These are phyloP conservation scores for Kazachstania taianensis DNA, from an alignment of 805 yeast genomes.

Conservation along the genomic window DNA sequence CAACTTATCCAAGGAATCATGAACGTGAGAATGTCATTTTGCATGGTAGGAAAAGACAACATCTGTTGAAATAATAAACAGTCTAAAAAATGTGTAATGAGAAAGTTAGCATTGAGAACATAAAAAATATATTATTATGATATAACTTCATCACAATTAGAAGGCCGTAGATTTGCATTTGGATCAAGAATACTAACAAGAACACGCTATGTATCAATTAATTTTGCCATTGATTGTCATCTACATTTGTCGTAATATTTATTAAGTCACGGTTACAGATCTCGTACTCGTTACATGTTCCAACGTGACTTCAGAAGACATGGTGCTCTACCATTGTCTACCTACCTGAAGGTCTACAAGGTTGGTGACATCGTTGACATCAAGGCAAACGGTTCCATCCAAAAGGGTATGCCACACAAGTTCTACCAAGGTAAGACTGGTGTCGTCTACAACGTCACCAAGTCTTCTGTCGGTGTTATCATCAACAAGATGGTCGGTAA, in stretches of 20 bases:
- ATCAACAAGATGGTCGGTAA: constrained; percentile 97
- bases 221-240: constrained; percentile 3
- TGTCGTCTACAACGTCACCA: constrained; percentile 97
- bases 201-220: constrained; percentile 1
- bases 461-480: constrained; percentile 95
- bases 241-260: constrained; percentile 1
- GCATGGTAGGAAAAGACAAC: no score
- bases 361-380: constrained; percentile 99
- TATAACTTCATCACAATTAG: no score
- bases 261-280: constrained; percentile 94
- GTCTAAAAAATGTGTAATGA: no score
- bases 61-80: no score
- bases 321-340: constrained; percentile 89
- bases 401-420: constrained; percentile 99
- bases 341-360: constrained; percentile 95
- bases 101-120: no score
- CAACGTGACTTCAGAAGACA: constrained; percentile 97
- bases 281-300: constrained; percentile 99
- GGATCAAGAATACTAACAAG: no score
- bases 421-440: constrained; percentile 99
- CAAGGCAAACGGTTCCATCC: constrained; percentile 98
- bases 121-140: no score
- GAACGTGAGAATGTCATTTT: no score
- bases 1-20: no score
- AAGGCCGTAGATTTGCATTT: no score